phyloP scores from a whole-genome alignment of 2,329 filamentous ascomycete species.

The Colletotrichum sp. region DNA sequence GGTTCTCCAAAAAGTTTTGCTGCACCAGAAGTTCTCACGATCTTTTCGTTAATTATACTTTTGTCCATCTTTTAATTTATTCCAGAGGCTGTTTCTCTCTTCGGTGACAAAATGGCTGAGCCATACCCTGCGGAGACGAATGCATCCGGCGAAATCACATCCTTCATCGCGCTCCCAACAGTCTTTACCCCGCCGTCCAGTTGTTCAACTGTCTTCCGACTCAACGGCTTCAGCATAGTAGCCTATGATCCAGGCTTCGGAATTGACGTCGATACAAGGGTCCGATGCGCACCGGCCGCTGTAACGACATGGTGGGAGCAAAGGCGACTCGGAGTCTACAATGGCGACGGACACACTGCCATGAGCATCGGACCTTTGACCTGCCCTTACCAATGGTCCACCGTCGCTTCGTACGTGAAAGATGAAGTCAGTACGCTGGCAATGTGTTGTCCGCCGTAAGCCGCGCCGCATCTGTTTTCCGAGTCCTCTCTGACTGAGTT shows the following conservation, averaged over 20 bases:
- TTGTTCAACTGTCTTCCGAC: neutral
- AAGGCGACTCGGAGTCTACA: neutral
- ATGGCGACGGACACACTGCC: neutral
- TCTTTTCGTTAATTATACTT: neutral
- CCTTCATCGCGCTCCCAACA: neutral
- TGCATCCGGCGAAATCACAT: neutral
- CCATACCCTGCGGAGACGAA: neutral
- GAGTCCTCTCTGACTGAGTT: neutral
- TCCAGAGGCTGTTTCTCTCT: neutral
- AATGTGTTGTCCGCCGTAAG: neutral
- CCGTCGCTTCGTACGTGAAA: neutral
- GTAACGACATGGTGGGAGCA: slow-evolving; percentile 5
- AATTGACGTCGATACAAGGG: neutral
- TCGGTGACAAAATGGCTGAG: neutral
- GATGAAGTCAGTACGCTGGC: neutral
- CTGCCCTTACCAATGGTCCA: neutral
- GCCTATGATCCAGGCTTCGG: neutral
- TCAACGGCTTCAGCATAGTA: neutral
- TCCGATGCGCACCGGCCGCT: neutral
- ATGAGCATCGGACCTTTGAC: neutral
- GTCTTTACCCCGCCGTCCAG: neutral
- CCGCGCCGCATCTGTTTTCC: neutral
- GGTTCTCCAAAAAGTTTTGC: neutral
- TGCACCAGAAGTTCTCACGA: neutral
- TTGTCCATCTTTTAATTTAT: neutral